Evolutionary conservation across 805 yeast genomes (phyloP).

Genomic region (Gaillardinia entomophila): DNA sequence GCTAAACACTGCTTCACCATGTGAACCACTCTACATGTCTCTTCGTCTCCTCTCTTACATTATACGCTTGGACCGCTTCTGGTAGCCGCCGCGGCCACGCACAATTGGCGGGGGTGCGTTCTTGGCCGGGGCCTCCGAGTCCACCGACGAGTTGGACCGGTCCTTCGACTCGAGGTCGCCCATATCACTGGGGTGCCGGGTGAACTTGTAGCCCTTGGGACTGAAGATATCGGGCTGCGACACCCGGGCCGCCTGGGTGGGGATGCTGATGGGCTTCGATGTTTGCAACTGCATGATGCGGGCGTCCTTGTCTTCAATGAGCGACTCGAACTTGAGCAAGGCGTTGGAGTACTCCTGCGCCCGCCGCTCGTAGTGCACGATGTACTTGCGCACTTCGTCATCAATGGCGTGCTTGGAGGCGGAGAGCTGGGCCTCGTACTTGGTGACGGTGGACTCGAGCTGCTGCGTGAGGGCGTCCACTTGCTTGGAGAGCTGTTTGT

Average conservation of each 20-base stretch:
- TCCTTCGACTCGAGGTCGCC: neutral
- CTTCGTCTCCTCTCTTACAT: no score
- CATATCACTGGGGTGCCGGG: neutral
- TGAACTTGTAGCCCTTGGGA: neutral
- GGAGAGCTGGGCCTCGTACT: slow-evolving; percentile 16
- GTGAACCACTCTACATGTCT: no score
- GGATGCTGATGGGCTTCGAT: slow-evolving; percentile 34
- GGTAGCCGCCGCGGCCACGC: slow-evolving; percentile 41
- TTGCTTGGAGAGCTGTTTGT: slow-evolving; percentile 11
- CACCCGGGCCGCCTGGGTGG: slow-evolving; percentile 3
- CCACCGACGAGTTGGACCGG: slow-evolving; percentile 7
- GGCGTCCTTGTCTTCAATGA: slow-evolving; percentile 32
- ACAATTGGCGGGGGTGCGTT: slow-evolving; percentile 22
- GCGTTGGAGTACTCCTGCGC: slow-evolving; percentile 27
- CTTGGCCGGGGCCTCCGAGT: slow-evolving; percentile 1
- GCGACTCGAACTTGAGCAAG: slow-evolving; percentile 25
- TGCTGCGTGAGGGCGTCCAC: slow-evolving; percentile 8
- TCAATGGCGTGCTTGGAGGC: slow-evolving; percentile 20
- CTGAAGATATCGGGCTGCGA: neutral
- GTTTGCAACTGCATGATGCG: slow-evolving; percentile 29
- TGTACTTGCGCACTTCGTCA: slow-evolving; percentile 16
- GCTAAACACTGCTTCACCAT: no score
- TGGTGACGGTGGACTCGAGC: slow-evolving; percentile 11
- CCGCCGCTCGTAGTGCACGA: slow-evolving; percentile 26
- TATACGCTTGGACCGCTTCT: slow-evolving; percentile 33